Evolutionary conservation across 192 early-diverging fungal genomes (phyloP), one percentile per base, ranked within the genome.

Genomic region (Umbelopsis isabellina): DNA sequence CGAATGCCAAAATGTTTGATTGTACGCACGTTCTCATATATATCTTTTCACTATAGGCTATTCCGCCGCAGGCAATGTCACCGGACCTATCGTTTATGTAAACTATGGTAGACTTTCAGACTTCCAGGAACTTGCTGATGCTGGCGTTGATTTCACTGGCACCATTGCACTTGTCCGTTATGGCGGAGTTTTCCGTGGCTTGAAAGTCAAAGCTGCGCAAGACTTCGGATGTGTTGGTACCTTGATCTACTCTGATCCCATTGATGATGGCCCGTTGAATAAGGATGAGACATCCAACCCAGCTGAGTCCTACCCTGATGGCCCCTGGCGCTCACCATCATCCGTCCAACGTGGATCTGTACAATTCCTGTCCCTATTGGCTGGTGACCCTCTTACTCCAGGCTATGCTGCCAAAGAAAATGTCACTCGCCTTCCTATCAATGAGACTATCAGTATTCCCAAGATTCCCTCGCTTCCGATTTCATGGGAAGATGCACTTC

Each of bases 321-420:
- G 75, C 3, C 75, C 75, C 51, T 77, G 75, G 86, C 81, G 89
- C 7, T 83, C 88, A 16, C 71, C 79, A 18, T 82, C 82, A 10
- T 88, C 85, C 18, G 75, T 86, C 23, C 87, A 89, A 71, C 80
- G 89, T 10, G 89, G 88, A n/a, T 83, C 84, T 1, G 88, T 87
- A 9, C 80, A 79, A 72, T 86, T 79, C 18, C 47, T 85, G 9
- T 71, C 76, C 15, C 41, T 84, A 12, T 79, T 82, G 16, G 70
- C 87, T 0, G 89, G 89, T 33, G 89, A 91, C 61, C 88, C 89
- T 13, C 73, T 90, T 41, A 91, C 89, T 1, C 89, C 89, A 0
- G 86, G 85, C 6, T 79, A 84, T 49, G 75, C 89, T 11, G 72
- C 89, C 1, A 85, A 77, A 10, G 68, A 80, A 48, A 71, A 85